These are phyloP conservation scores for Cadophora sp. DNA, from an alignment of 2,329 filamentous ascomycete species.

Conservation along the genomic window DNA sequence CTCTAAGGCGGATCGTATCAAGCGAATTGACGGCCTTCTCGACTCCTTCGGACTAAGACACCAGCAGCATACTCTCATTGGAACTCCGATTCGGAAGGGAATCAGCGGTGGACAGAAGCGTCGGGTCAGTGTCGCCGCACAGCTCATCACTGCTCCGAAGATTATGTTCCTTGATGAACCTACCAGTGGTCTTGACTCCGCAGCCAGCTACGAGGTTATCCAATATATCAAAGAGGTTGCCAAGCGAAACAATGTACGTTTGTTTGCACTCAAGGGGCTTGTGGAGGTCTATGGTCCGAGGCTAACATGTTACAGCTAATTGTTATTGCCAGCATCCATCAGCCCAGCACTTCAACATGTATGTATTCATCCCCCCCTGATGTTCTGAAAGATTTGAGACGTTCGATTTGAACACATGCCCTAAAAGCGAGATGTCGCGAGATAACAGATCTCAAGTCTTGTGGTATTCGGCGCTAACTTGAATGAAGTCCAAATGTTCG, in stretches of 20 bases:
- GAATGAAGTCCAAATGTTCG: conserved; percentile 70
- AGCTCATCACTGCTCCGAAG: conserved; percentile 81
- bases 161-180: conserved; percentile 89
- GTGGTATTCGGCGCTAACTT: background rate
- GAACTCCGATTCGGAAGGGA: conserved; percentile 83
- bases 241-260: conserved; percentile 62
- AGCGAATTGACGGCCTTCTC: conserved; percentile 71
- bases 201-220: conserved; percentile 65
- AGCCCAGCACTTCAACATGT: conserved; percentile 79
- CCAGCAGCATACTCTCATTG: conserved; percentile 75
- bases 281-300: conserved; percentile 62
- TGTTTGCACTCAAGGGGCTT: conserved; percentile 74
- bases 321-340: conserved; percentile 83
- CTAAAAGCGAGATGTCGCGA: too few relatives aligned
- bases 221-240: conserved; percentile 61
- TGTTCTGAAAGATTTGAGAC: background rate
- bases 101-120: conserved; percentile 87
- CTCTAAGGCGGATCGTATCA: conserved; percentile 60
- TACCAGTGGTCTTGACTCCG: conserved; percentile 83
- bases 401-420: too few relatives aligned
- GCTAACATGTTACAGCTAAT: conserved; percentile 60
- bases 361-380: background rate
- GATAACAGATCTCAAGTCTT: too few relatives aligned
- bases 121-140: conserved; percentile 78
- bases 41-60: conserved; percentile 74